These are phyloP conservation scores for Claviceps sp. DNA, from an alignment of 2,329 filamentous ascomycete genomes.

Conservation along the genomic window DNA sequence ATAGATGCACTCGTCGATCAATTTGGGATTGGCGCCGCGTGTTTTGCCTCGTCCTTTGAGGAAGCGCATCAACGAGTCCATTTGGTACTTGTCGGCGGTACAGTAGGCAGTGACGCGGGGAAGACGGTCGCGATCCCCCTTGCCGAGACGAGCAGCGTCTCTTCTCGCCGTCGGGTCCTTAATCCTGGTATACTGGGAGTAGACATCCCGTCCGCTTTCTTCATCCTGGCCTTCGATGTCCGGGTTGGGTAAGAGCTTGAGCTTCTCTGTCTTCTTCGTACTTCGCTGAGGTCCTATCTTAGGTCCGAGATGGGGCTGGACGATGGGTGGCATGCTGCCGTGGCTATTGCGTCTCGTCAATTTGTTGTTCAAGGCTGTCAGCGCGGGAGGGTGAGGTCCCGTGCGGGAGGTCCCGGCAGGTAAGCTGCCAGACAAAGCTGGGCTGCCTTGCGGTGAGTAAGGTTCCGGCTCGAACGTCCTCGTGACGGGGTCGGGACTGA, in stretches of 20 bases:
- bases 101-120: slow-evolving; percentile 95
- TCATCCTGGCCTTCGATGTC: slow-evolving; percentile 70
- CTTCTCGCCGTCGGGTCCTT: slow-evolving; percentile 88
- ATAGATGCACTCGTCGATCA: slow-evolving; percentile 97
- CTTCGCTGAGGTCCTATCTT: slow-evolving; percentile 93
- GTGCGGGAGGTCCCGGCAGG: slow-evolving; percentile 21
- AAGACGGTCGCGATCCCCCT: slow-evolving; percentile 76
- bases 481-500: slow-evolving; percentile 57
- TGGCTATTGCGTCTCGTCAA: slow-evolving; percentile 77
- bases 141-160: slow-evolving; percentile 83
- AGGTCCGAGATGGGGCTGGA: slow-evolving; percentile 24
- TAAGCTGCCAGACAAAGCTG: slow-evolving; percentile 10
- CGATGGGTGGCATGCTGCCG: slow-evolving; percentile 31
- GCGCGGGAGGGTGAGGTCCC: slow-evolving; percentile 36
- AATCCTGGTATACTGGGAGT: slow-evolving; percentile 94
- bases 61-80: slow-evolving; percentile 81
- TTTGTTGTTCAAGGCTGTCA: slow-evolving; percentile 76
- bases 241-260: slow-evolving; percentile 90
- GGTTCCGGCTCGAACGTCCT: slow-evolving; percentile 43
- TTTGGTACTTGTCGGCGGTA: slow-evolving; percentile 80
- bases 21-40: slow-evolving; percentile 70
- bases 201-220: slow-evolving; percentile 88
- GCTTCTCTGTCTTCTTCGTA: slow-evolving; percentile 89
- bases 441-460: slow-evolving; percentile 12
- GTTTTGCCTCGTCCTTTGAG: slow-evolving; percentile 71